Evolutionary conservation across 352 stramenopile species (phyloP).

Genomic region (Phytophthora sansomeana): DNA sequence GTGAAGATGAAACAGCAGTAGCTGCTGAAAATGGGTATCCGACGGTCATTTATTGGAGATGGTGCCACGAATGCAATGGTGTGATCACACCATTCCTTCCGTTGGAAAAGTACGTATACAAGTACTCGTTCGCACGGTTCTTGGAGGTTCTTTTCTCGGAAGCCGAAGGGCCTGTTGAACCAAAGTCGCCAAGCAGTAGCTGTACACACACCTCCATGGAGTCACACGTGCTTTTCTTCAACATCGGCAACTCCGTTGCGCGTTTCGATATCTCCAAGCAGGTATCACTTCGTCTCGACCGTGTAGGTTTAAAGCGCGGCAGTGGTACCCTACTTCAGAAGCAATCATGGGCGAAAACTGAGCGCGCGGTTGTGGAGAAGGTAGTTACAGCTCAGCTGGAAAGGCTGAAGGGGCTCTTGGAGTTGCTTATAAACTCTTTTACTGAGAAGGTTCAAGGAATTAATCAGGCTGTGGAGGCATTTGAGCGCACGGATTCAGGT

Average conservation of each 20-base stretch:
- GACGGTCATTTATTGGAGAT: constrained; percentile 97
- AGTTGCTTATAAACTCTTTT: constrained; percentile 61
- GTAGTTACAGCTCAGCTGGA: constrained; percentile 40
- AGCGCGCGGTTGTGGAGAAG: constrained; percentile 39
- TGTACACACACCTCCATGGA: constrained; percentile 64
- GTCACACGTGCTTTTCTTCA: constrained; percentile 86
- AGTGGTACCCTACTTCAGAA: constrained; percentile 12
- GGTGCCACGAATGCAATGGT: constrained; percentile 94
- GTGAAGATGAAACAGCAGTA: constrained; percentile 32
- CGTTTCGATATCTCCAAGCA: constrained; percentile 69
- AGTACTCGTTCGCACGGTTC: constrained; percentile 98
- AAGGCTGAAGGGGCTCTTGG: constrained; percentile 48
- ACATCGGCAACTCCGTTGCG: constrained; percentile 74
- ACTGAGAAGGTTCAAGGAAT: constrained; percentile 69
- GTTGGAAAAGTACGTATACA: constrained; percentile 94
- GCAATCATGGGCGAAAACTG: constrained; percentile 20
- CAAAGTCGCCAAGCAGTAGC: constrained; percentile 12
- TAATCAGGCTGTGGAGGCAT: constrained; percentile 64
- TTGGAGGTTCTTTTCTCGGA: constrained; percentile 97
- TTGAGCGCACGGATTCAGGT: constrained; percentile 58
- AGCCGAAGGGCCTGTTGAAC: constrained; percentile 25
- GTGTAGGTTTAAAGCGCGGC: constrained; percentile 20
- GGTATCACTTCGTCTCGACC: constrained; percentile 48
- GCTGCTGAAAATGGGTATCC: constrained; percentile 45
- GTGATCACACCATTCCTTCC: constrained; percentile 93